phyloP scores from a whole-genome alignment of 208 protist species.

The Herpetomonas samuelpessoai region DNA sequence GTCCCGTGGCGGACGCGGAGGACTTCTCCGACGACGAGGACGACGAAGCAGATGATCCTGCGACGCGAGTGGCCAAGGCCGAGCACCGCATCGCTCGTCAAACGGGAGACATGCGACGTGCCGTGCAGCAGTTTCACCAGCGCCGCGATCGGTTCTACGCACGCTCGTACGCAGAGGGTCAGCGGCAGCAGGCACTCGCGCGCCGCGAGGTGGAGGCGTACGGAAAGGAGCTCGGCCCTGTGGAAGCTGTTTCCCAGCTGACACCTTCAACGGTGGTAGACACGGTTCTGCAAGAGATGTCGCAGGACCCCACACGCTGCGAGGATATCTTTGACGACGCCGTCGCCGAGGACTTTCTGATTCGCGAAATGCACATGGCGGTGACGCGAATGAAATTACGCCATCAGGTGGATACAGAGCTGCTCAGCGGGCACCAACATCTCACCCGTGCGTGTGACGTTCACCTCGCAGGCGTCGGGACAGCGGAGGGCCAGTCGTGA shows the following conservation, averaged over 20 bases:
- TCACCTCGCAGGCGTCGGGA: no score
- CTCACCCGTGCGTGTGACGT: slow-evolving; percentile 2
- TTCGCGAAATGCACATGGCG: slow-evolving; percentile 16
- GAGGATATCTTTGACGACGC: neutral
- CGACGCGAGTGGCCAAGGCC: neutral
- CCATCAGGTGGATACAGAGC: slow-evolving; percentile 13
- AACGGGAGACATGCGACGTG: neutral
- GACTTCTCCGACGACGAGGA: neutral
- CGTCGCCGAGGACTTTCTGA: neutral
- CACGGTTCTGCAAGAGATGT: neutral
- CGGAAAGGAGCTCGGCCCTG: slow-evolving; percentile 17
- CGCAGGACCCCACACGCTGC: neutral
- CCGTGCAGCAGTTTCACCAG: neutral
- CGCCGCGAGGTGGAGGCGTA: slow-evolving; percentile 8
- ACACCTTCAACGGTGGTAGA: neutral
- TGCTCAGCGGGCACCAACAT: neutral
- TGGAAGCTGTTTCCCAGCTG: slow-evolving; percentile 13
- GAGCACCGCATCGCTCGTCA: neutral
- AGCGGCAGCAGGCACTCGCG: slow-evolving; percentile 7
- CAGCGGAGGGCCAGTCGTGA: no score
- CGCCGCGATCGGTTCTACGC: neutral
- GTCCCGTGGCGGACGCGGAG: neutral
- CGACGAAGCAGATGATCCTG: neutral
- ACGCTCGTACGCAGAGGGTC: slow-evolving; percentile 9
- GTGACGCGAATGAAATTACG: slow-evolving; percentile 11